A percentile compares a stretch with the other conserved stretches of the same genome.
These are phyloP conservation scores for Saccharata proteae DNA, from an alignment of 2,329 filamentous ascomycete genomes.

Conservation along the genomic window DNA sequence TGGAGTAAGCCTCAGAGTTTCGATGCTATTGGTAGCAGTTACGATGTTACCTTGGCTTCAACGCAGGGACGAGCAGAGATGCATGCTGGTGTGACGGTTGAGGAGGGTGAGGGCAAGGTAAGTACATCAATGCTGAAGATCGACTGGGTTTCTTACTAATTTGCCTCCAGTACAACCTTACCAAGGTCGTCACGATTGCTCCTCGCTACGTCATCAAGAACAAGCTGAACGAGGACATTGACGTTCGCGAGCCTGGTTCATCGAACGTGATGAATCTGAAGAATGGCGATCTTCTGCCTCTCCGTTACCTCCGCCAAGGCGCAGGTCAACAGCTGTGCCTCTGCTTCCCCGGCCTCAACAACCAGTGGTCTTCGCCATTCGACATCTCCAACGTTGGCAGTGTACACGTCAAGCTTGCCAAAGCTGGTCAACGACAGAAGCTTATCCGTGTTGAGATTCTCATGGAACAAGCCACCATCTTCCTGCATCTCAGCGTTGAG, in stretches of 20 bases:
- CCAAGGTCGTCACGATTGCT: constrained; percentile 85
- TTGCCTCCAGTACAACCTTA: constrained; percentile 62
- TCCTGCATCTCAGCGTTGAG: constrained; percentile 80
- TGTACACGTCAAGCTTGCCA: constrained; percentile 86
- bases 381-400: constrained; percentile 93
- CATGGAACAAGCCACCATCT: constrained; percentile 87
- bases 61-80: constrained; percentile 63
- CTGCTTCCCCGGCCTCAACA: constrained; percentile 87
- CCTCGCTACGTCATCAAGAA: constrained; percentile 92
- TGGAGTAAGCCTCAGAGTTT: constrained; percentile 99
- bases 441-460: constrained; percentile 80
- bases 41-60: constrained; percentile 75
- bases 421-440: constrained; percentile 76
- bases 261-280: constrained; percentile 71
- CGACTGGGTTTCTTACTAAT: too few relatives aligned
- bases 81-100: constrained; percentile 78
- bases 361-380: constrained; percentile 95
- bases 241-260: constrained; percentile 84
- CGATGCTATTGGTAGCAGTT: constrained; percentile 88
- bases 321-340: constrained; percentile 80
- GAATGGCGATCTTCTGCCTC: constrained; percentile 65
- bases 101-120: constrained; percentile 76
- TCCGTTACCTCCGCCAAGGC: constrained; percentile 80
- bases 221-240: constrained; percentile 75
- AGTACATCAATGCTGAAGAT: too few relatives aligned